Conservation (phyloP, 169 alveolate genomes). For the Cardiosporidium cionae region DNA sequence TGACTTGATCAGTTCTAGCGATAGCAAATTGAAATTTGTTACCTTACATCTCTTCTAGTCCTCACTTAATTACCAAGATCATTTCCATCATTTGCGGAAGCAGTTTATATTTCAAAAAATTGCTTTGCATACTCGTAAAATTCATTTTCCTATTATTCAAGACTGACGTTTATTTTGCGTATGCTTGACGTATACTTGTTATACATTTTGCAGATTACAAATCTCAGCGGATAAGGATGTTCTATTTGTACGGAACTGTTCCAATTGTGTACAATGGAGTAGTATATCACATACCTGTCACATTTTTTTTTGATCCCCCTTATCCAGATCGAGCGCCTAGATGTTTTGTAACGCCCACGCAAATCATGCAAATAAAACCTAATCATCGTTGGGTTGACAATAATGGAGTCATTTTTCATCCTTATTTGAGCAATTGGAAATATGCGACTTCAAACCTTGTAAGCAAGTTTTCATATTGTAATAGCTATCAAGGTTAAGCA, state of each 20-base stretch:
- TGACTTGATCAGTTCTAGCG: no score
- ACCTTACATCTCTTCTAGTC: no score
- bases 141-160: no score
- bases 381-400: not conserved
- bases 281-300: slow-evolving; percentile 5
- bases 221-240: not conserved
- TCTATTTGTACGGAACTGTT: slow-evolving; percentile 3
- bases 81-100: no score
- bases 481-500: no score
- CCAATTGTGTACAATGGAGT: not conserved
- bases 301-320: slow-evolving; percentile 7
- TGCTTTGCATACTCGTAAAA: no score
- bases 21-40: no score
- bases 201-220: not conserved
- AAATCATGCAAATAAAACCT: not conserved
- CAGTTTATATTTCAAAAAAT: no score
- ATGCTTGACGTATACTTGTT: no score
- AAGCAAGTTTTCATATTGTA: no score
- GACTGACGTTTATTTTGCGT: no score
- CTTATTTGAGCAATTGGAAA: not conserved
- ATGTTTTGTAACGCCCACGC: slow-evolving; percentile 4
- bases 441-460: not conserved
- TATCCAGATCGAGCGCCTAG: not conserved
- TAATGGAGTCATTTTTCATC: not conserved
- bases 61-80: no score